Evolutionary conservation across 2,329 filamentous ascomycete species (phyloP).

Genomic region (Byssoonygena ceratinophila): DNA sequence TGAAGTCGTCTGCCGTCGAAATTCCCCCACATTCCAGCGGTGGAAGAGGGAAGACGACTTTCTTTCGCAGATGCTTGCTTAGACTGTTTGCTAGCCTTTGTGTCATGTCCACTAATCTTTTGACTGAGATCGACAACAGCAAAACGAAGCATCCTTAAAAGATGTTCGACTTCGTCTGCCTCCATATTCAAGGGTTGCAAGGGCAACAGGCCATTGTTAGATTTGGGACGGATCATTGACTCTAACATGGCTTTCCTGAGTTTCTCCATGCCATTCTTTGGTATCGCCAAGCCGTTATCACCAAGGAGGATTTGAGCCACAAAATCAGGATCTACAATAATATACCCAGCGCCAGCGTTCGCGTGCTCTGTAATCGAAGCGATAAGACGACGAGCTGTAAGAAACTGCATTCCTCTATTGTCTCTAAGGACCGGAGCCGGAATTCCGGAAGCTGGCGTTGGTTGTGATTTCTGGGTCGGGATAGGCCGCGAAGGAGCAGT

Average conservation of each 20-base stretch:
- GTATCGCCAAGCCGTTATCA: slow-evolving; percentile 33
- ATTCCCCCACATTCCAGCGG: slow-evolving; percentile 31
- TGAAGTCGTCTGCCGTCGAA: slow-evolving; percentile 32
- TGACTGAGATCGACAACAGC: slow-evolving; percentile 33
- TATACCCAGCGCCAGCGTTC: slow-evolving; percentile 37
- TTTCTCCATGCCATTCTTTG: slow-evolving; percentile 35
- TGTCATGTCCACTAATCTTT: slow-evolving; percentile 31
- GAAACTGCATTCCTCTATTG: slow-evolving; percentile 13
- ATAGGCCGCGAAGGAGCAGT: background rate
- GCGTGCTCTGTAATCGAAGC: slow-evolving; percentile 38
- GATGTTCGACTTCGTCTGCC: slow-evolving; percentile 34
- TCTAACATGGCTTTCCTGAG: slow-evolving; percentile 37
- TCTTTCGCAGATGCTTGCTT: slow-evolving; percentile 25
- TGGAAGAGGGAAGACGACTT: slow-evolving; percentile 9
- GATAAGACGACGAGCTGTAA: slow-evolving; percentile 31
- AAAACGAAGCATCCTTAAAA: slow-evolving; percentile 37
- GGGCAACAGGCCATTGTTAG: slow-evolving; percentile 31
- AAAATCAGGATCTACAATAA: slow-evolving; percentile 35
- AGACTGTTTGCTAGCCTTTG: slow-evolving; percentile 28
- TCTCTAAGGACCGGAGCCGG: background rate
- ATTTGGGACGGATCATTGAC: slow-evolving; percentile 33
- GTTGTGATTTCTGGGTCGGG: background rate
- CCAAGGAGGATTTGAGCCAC: slow-evolving; percentile 36
- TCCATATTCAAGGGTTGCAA: slow-evolving; percentile 36
- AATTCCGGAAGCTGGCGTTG: slow-evolving; percentile 12